phyloP scores from a whole-genome alignment of 805 yeast species.

The Ogataea siamensis region DNA sequence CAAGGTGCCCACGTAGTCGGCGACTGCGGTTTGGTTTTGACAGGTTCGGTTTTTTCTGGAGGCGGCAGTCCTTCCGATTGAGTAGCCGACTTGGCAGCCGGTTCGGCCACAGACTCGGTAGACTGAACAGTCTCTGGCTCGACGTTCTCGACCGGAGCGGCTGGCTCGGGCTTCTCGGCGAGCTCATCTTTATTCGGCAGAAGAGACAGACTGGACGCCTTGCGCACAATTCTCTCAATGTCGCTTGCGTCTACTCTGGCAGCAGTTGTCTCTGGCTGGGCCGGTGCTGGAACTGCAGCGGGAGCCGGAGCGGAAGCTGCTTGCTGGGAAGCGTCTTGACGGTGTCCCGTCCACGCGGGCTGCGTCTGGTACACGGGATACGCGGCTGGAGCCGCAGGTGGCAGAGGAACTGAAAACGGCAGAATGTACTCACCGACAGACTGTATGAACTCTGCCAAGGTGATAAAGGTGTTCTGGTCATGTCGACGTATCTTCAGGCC shows the following conservation, averaged over 20 bases:
- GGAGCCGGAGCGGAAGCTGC: no score
- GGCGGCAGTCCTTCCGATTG: constrained; percentile 3
- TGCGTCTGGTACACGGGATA: no score
- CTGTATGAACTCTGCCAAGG: constrained; percentile 53
- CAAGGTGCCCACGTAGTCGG: constrained; percentile 41
- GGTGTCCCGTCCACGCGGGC: no score
- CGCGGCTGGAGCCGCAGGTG: constrained; percentile 30
- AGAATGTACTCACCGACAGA: constrained; percentile 45
- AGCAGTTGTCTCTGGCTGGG: constrained; percentile 15
- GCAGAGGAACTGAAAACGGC: constrained; percentile 65
- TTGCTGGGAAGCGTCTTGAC: no score
- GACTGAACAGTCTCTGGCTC: neutral
- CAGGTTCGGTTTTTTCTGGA: constrained; percentile 4
- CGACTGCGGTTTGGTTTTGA: constrained; percentile 27
- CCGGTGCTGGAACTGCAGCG: neutral
- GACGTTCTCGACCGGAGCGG: no score
- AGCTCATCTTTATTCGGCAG: neutral
- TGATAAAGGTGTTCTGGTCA: constrained; percentile 48
- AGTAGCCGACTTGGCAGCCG: neutral
- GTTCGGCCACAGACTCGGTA: neutral
- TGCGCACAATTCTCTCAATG: constrained; percentile 1
- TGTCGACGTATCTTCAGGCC: constrained; percentile 58
- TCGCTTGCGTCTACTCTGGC: neutral
- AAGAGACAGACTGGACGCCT: neutral
- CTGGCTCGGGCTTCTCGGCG: no score